Base-by-base conservation (phyloP, 208 protist genomes). In the Leishmania lainsoni region DNA sequence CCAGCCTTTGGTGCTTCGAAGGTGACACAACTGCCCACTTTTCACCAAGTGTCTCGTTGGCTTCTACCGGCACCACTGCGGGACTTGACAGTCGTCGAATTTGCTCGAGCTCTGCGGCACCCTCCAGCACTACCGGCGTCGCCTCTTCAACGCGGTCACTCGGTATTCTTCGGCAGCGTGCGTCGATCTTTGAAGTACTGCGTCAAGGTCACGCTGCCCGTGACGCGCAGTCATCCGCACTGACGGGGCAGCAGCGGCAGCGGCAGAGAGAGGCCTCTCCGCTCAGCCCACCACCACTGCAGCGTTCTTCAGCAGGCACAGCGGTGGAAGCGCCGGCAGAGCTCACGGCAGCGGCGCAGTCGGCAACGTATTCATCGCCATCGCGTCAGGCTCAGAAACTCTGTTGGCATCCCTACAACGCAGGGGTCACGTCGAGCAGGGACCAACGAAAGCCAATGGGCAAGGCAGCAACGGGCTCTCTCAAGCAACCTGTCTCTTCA, bases 151-250 rank as follows among this genome's bases (percentile, higher is more conserved):
- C 56, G 52, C 63, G 77, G 2, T 83, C 83, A 9, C 79, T 56
- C 0, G 72, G 35, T 14, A 81, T 79, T 65, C 68, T 39, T 4
- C 75, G 77, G 54, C 71, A 76, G 65, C 84, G 80, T 12, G 77
- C 69, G 22, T 86, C 82, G 0, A 81, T 86, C 58, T 86, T 86
- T 65, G n/a, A 82, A 26, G 48, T 80, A 5, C 56, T 86, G 52
- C 82, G 82, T 4, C 81, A 39, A 42, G 26, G 26, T 26, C 75
- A 59, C 48, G 17, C 39, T 12, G 35, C 29, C 6, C 14, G 69
- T 20, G 48, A 20, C 22, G 69, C 10, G 45, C 69, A 49, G 66
- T 16, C 66, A 29, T 51, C 39, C n/a, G 66, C 66, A 29, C 39
- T 16, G 10, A n/a, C 14, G 10, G 17, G 22, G 26, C 70, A 71